These are phyloP conservation scores for Candida dajiaensis DNA, from an alignment of 805 yeast species.

Conservation along the genomic window DNA sequence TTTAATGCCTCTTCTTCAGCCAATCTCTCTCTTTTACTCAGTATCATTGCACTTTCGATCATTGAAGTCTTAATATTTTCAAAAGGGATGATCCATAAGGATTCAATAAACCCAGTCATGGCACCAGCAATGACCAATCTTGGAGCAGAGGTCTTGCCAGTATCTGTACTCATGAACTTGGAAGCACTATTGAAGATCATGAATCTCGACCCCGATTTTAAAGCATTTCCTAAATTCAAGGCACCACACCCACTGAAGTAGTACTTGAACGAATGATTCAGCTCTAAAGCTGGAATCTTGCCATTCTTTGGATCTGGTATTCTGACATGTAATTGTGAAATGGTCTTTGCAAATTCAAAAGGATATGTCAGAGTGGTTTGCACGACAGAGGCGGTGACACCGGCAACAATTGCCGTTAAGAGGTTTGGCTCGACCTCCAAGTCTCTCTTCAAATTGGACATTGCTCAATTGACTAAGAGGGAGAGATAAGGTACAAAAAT, in stretches of 20 bases:
- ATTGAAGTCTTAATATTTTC: constrained; percentile 77
- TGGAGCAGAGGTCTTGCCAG: constrained; percentile 68
- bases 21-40: constrained; percentile 19
- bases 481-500: no score
- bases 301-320: constrained; percentile 28
- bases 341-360: constrained; percentile 63
- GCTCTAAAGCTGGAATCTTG: constrained; percentile 12
- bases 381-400: constrained; percentile 55
- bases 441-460: constrained; percentile 5
- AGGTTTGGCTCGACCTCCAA: constrained; percentile 32
- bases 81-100: constrained; percentile 82
- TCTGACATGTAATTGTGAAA: constrained; percentile 49
- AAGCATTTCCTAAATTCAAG: constrained; percentile 63
- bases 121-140: constrained; percentile 78
- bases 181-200: constrained; percentile 70
- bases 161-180: constrained; percentile 54
- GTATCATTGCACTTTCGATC: constrained; percentile 59
- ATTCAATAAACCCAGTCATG: constrained; percentile 78
- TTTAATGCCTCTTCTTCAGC: constrained; percentile 1
- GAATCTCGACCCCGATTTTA: constrained; percentile 71
- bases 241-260: constrained; percentile 65
- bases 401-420: constrained; percentile 53
- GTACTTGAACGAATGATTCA: constrained; percentile 28
- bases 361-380: constrained; percentile 66
- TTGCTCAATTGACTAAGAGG: neutral